phyloP scores from a whole-genome alignment of 1,284 basidiomycete species.

The Heterobasidion parviporum region DNA sequence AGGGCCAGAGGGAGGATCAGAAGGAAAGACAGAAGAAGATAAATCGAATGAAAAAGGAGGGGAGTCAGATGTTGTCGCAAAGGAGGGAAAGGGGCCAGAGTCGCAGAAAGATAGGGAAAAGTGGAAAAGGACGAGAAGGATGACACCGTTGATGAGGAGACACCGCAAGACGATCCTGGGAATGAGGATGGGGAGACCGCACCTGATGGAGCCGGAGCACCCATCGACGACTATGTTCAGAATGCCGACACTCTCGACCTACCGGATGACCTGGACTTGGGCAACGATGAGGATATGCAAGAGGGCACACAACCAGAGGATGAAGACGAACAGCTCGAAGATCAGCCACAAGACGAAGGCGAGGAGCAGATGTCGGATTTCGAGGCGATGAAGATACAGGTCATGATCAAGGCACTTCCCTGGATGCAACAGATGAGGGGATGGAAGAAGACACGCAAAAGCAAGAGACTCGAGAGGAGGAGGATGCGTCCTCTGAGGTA shows the following conservation, averaged over 20 bases:
- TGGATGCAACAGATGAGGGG: background rate
- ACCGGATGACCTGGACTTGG: slow-evolving; percentile 10
- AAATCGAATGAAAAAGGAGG: slow-evolving; percentile 37
- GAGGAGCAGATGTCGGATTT: slow-evolving; percentile 3
- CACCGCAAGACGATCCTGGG: slow-evolving; percentile 8
- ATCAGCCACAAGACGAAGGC: background rate
- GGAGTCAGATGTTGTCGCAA: slow-evolving; percentile 70
- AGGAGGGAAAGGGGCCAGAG: slow-evolving; percentile 51
- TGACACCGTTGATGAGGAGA: background rate
- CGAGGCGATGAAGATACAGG: slow-evolving; percentile 11
- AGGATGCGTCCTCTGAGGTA: background rate
- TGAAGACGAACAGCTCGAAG: background rate
- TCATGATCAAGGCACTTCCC: background rate
- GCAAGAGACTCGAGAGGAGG: slow-evolving; percentile 1
- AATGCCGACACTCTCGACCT: slow-evolving; percentile 10
- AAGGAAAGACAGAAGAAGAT: slow-evolving; percentile 47
- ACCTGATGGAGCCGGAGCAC: slow-evolving; percentile 3
- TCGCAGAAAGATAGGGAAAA: slow-evolving; percentile 23
- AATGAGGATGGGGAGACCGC: slow-evolving; percentile 15
- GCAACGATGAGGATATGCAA: background rate
- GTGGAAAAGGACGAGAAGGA: slow-evolving; percentile 25
- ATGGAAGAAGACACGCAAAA: slow-evolving; percentile 5
- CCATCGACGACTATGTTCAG: slow-evolving; percentile 10
- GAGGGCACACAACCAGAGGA: background rate
- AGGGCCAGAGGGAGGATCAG: slow-evolving; percentile 40